phyloP scores from a whole-genome alignment of 139 green algal species.

The Chlamydomonas schloesseri region DNA sequence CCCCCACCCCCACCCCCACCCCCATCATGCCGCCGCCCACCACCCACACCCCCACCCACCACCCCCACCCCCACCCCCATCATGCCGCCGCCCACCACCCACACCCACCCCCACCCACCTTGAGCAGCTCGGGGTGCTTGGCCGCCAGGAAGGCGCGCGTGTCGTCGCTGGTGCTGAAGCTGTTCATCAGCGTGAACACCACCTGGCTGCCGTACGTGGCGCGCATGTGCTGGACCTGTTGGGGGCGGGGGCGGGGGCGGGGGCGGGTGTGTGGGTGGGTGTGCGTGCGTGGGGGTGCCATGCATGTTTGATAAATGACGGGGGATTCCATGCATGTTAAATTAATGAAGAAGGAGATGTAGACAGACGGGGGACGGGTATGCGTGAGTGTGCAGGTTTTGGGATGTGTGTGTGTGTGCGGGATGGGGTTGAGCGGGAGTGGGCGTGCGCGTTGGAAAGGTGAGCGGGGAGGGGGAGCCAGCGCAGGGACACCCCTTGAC shows the following conservation, averaged over 20 bases:
- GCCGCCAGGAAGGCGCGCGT: slow-evolving; percentile 79
- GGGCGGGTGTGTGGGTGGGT: background rate
- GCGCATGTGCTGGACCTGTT: slow-evolving; percentile 85
- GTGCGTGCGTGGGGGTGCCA: too few species aligned
- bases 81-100: background rate
- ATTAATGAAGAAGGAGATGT: too few species aligned
- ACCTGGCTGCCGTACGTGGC: slow-evolving; percentile 73
- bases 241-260: background rate
- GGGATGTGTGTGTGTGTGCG: too few species aligned
- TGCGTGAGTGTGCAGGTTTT: too few species aligned
- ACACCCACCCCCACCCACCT: slow-evolving; percentile 48
- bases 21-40: too few species aligned
- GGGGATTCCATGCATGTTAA: too few species aligned
- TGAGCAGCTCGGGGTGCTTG: slow-evolving; percentile 79
- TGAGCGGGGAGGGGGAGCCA: too few species aligned
- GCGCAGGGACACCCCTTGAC: too few species aligned
- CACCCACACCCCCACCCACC: background rate
- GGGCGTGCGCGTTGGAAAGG: too few species aligned
- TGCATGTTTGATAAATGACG: too few species aligned
- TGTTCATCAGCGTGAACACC: slow-evolving; percentile 94
- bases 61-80: background rate
- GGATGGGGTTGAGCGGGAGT: background rate
- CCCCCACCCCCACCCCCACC: too few species aligned
- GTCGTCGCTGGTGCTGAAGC: slow-evolving; percentile 87
- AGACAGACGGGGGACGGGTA: too few species aligned